phyloP scores from a whole-genome alignment of 2,329 filamentous ascomycete genomes.

The Aaosphaeria pasadenensis region DNA sequence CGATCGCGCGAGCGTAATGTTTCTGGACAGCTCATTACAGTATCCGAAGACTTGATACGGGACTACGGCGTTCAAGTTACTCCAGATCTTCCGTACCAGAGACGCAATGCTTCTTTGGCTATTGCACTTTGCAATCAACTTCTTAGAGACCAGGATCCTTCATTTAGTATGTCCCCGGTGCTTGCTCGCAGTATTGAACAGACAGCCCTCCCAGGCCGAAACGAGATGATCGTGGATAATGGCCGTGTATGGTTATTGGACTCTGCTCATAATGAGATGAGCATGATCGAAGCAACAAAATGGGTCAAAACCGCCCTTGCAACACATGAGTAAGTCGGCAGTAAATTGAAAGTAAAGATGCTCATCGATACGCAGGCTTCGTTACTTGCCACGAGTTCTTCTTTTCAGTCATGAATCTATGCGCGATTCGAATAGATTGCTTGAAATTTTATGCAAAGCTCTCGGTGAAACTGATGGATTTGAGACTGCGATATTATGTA shows the following conservation, averaged over 20 bases:
- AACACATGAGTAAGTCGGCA: too few species aligned
- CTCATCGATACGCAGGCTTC: too few species aligned
- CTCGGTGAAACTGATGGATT: too few species aligned
- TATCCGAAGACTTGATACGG: constrained; percentile 4
- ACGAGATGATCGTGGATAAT: constrained; percentile 5
- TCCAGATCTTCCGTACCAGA: constrained; percentile 7
- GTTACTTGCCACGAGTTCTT: too few species aligned
- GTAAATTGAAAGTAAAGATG: too few species aligned
- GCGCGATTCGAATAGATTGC: too few species aligned
- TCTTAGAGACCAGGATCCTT: constrained; percentile 1
- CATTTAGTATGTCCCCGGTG: background rate
- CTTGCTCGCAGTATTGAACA: constrained; percentile 2
- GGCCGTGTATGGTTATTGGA: constrained; percentile 9
- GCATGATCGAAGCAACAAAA: constrained; percentile 6
- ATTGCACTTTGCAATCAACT: constrained; percentile 4
- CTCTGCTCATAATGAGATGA: constrained; percentile 13
- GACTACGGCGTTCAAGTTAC: too few species aligned
- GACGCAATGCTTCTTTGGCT: constrained; percentile 10
- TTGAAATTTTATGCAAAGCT: too few species aligned
- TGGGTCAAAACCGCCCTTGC: too few species aligned
- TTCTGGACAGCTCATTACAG: constrained; percentile 4
- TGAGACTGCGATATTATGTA: too few species aligned
- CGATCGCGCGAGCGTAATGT: constrained; percentile 10
- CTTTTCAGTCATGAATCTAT: too few species aligned
- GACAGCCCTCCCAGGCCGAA: constrained; percentile 8